Conservation (phyloP, 2,329 filamentous ascomycete genomes). For the Aspergillus versicolor region DNA sequence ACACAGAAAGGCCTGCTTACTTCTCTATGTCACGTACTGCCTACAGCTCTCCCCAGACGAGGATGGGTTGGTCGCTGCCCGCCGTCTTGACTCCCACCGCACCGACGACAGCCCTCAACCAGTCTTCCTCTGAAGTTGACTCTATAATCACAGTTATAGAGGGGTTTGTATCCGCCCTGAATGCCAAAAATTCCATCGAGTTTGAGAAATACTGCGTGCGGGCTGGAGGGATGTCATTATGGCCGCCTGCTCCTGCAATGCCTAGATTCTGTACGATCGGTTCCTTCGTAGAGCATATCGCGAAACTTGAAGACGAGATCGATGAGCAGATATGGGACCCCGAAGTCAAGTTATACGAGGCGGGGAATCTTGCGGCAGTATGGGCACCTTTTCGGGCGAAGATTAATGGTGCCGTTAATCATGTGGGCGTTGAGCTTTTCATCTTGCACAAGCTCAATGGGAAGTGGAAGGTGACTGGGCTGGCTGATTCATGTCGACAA, state of each 20-base stretch:
- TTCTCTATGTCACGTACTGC: not conserved
- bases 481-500: slow-evolving; percentile 35
- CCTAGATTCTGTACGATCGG: slow-evolving; percentile 39
- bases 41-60: not conserved
- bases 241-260: slow-evolving; percentile 27
- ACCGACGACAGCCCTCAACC: not conserved
- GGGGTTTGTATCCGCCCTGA: slow-evolving; percentile 32
- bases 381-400: slow-evolving; percentile 38
- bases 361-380: slow-evolving; percentile 31
- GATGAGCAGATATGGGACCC: slow-evolving; percentile 37
- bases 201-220: slow-evolving; percentile 36
- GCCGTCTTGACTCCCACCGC: not conserved
- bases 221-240: slow-evolving; percentile 36
- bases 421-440: slow-evolving; percentile 38
- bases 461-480: slow-evolving; percentile 36
- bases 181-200: slow-evolving; percentile 29
- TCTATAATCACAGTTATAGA: slow-evolving; percentile 29
- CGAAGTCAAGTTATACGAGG: slow-evolving; percentile 31
- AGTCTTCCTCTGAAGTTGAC: not conserved
- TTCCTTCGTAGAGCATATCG: slow-evolving; percentile 33
- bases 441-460: slow-evolving; percentile 33
- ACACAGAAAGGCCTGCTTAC: not conserved
- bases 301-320: slow-evolving; percentile 29
- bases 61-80: not conserved
- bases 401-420: slow-evolving; percentile 35